Evolutionary conservation across 169 alveolate species (phyloP), one percentile per base, ranked within the genome.

Genomic region (Plasmodium cynomolgi): DNA sequence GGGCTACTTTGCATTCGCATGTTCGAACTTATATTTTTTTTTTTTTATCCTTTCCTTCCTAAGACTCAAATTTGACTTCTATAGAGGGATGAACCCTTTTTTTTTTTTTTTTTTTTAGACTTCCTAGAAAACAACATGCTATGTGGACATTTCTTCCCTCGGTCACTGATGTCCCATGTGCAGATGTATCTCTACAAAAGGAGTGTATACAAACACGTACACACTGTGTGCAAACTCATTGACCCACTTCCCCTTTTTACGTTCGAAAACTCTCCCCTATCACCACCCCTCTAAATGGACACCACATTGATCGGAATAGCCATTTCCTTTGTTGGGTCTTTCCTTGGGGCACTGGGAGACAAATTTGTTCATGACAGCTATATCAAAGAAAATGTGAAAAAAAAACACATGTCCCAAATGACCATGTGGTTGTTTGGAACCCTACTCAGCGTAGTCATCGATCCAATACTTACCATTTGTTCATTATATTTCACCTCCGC

Each of bases 401-500:
- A 50, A 33, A 20, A n/a, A 75, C 23, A 50, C 58, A 85, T 34
- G 37, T 34, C 54, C 41, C 77, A 85, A 74, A 77, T 37, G 44
- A 74, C 54, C 20, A 11, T 84, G 31, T 85, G 93, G 93, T 8
- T 85, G n/a, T 5, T 75, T 23, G 93, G 86, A 50, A 85, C 81
- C 39, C 39, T 85, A 50, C 26, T 85, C 33, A 85, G 86, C 44
- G 82, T 85, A 54, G 85, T 85, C 17, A 54, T 85, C 13, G 93
- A 85, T 23, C 85, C 93, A 50, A 23, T 77, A 29, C 62, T 54
- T 33, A 85, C 93, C 8, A 33, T 85, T 1, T 75, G 77, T 33
- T 84, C 93, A 15, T 77, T 85, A 77, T 85, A 85, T 41, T 85
- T 85, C 81, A 54, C 93, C 37, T 85, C 93, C 20, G 93, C 93